A percentile compares a stretch with the other conserved stretches of the same genome.
These are phyloP conservation scores for Cymodocea nodosa DNA, from an alignment of 116 monocot genomes.

Conservation along the genomic window DNA sequence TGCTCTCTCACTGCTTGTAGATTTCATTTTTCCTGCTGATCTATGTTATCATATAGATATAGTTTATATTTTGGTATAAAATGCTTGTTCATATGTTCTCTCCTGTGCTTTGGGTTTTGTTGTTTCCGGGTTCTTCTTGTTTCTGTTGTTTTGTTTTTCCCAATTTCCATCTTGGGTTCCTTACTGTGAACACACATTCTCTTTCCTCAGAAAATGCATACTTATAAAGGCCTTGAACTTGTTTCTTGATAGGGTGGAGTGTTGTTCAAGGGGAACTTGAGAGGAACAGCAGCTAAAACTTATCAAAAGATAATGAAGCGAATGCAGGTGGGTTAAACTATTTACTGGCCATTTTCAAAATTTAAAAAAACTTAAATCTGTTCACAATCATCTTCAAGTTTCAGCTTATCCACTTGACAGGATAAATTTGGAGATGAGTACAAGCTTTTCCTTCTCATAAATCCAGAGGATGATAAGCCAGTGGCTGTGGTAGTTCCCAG, in stretches of 20 bases:
- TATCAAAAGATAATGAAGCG: constrained; percentile 77
- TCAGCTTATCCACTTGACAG: constrained; percentile 31
- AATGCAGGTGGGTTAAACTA: constrained; percentile 41
- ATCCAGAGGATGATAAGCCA: constrained; percentile 89
- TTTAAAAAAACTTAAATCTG: background rate
- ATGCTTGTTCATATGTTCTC: too few species aligned
- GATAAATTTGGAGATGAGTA: constrained; percentile 87
- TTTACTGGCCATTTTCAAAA: background rate
- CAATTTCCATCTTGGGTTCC: too few species aligned
- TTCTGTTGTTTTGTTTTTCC: too few species aligned
- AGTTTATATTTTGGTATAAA: too few species aligned
- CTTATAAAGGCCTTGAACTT: background rate
- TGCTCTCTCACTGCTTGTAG: too few species aligned
- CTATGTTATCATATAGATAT: too few species aligned
- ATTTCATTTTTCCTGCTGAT: too few species aligned
- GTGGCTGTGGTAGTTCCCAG: constrained; percentile 82
- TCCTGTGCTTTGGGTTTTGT: too few species aligned
- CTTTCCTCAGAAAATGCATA: too few species aligned
- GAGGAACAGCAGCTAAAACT: constrained; percentile 65
- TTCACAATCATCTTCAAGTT: constrained; percentile 15
- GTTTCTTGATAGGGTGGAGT: constrained; percentile 49
- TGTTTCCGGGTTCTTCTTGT: too few species aligned
- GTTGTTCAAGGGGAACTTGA: constrained; percentile 78
- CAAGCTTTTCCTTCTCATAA: constrained; percentile 78
- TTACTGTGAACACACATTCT: too few species aligned